phyloP scores from a whole-genome alignment of 768 basidiomycete genomes.

The Hericium alpestre region DNA sequence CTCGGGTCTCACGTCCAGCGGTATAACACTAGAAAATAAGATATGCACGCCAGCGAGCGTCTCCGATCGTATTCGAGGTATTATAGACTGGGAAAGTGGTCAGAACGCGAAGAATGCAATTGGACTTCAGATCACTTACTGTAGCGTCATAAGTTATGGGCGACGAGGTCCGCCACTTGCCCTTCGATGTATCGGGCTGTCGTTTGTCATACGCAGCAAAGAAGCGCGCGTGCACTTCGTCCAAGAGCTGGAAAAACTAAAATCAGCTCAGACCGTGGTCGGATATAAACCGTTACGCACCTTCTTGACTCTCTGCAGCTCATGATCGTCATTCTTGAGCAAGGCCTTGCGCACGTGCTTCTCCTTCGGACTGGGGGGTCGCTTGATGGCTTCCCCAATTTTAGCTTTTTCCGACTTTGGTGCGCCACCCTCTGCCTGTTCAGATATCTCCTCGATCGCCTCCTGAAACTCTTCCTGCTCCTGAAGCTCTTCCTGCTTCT shows the following conservation, averaged over 20 bases:
- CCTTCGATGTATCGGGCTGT: conserved; percentile 18
- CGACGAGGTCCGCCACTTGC: conserved; percentile 20
- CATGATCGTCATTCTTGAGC: conserved; percentile 78
- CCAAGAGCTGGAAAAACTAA: conserved; percentile 53
- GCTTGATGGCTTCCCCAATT: not conserved
- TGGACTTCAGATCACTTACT: conserved; percentile 32
- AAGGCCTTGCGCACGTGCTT: conserved; percentile 57
- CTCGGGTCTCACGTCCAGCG: conserved; percentile 74
- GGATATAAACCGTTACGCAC: conserved; percentile 31
- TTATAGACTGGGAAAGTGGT: conserved; percentile 52
- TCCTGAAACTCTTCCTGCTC: conserved; percentile 27
- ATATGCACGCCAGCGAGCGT: conserved; percentile 75
- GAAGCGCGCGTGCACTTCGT: conserved; percentile 68
- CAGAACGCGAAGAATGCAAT: not conserved
- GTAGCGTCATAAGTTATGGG: conserved; percentile 56
- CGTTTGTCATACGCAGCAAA: conserved; percentile 54
- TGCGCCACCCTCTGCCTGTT: not conserved
- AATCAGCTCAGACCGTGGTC: not conserved
- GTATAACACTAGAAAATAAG: conserved; percentile 91
- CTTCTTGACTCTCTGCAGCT: conserved; percentile 67
- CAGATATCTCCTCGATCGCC: conserved; percentile 3
- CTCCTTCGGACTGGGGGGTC: conserved; percentile 23
- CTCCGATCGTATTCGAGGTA: conserved; percentile 65
- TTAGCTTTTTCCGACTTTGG: conserved; percentile 1
- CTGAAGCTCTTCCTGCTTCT: conserved; percentile 72